Conservation (phyloP, 176 grass and related monocot species). For the Carex pumila region DNA sequence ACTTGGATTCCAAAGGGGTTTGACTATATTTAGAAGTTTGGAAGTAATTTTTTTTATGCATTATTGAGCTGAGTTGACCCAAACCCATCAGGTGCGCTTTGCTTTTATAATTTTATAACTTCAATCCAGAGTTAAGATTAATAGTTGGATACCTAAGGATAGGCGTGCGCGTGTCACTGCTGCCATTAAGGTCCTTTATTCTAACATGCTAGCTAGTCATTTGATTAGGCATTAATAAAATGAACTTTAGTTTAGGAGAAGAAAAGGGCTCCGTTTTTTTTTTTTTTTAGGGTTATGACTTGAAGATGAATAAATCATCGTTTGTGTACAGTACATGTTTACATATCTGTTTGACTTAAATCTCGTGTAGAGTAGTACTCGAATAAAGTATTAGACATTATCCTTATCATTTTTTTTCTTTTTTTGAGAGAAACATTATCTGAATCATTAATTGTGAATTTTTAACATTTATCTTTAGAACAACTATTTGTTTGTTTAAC, state of each 20-base stretch:
- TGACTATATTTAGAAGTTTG: slow-evolving; percentile 11
- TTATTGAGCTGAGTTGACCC: slow-evolving; percentile 38
- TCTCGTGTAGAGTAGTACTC: neutral
- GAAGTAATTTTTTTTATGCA: slow-evolving; percentile 24
- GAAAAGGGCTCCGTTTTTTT: neutral
- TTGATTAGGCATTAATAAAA: too few relatives aligned
- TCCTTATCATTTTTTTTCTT: too few relatives aligned
- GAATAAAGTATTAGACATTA: neutral
- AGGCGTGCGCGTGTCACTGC: neutral
- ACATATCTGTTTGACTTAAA: neutral
- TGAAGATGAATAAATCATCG: too few relatives aligned
- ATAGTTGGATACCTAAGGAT: neutral
- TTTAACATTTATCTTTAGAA: neutral
- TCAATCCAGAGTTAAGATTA: neutral
- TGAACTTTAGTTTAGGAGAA: neutral
- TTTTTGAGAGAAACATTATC: neutral
- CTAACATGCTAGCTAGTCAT: too few relatives aligned
- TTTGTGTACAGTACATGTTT: neutral
- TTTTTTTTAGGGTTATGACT: neutral
- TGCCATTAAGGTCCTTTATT: too few relatives aligned
- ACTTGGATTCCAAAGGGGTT: neutral
- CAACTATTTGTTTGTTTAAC: neutral
- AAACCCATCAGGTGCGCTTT: neutral
- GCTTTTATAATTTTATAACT: neutral
- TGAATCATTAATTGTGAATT: neutral